Base-by-base conservation (phyloP, 2,329 filamentous ascomycete species). In the Pyrenochaeta sp. region DNA sequence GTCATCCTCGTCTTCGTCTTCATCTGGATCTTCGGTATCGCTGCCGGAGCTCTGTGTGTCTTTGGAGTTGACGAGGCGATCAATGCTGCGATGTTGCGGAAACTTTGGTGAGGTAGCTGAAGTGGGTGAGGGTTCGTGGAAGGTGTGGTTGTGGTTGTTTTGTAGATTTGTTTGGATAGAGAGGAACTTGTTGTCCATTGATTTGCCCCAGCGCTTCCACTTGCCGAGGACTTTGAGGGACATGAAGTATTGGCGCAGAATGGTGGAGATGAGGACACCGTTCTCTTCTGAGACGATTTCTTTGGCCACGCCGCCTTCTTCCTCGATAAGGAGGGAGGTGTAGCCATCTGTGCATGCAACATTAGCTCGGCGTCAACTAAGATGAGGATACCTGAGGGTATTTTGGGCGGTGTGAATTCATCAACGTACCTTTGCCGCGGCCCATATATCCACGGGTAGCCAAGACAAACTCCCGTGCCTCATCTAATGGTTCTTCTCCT, bases 241-340 rank as follows among this genome's bases (percentile, higher is more conserved):
- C 83, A 96, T 89, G 76, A 97, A 97, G 75, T 96, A 97, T 72
- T 97, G 92, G 11, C 92, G 86, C 17, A 97, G 82, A 73, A 97
- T 88, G 69, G 90, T 91, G 43, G 90, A 92, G 65, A 97, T 91
- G 50, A 97, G 82, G 14, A 96, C 87, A 3, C 92, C 93, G 63
- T 90, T 93, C 71, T 97, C 92, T 68, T 96, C 92, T 27, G 87
- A 87, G 4, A 97, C 88, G 14, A 97, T 78, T 69, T 93, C 90
- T 63, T 92, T 87, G 1, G 88, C 90, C 3, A 83, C 78, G 14
- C 92, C 92, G 21, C 92, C 92, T 73, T 91, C 89, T 2, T 87
- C 85, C 61, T 89, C 78, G 29, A 91, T 85, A n/a, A 94, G 83
- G 1, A 97, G 82, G 41, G 88, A 88, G 1, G 83, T 85, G 75